phyloP scores from a whole-genome alignment of 352 stramenopile species.

The Thalassiosira hispida region DNA sequence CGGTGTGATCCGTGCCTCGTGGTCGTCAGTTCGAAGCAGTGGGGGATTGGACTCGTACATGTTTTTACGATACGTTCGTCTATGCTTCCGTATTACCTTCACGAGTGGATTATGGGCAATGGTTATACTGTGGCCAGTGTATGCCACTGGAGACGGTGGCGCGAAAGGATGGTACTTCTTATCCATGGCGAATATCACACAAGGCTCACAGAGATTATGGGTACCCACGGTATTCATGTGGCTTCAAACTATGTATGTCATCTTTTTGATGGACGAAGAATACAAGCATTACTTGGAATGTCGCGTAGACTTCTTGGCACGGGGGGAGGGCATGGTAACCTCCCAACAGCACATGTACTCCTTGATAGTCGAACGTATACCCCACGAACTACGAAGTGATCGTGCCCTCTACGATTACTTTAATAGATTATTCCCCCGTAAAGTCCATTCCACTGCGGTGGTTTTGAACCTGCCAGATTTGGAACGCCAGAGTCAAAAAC shows the following conservation, averaged over 20 bases:
- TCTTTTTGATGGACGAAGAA: conserved; percentile 68
- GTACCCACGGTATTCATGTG: conserved; percentile 81
- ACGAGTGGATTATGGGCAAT: conserved; percentile 77
- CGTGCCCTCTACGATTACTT: conserved; percentile 84
- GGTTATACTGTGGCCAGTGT: conserved; percentile 74
- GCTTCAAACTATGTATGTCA: conserved; percentile 74
- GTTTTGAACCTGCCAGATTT: conserved; percentile 83
- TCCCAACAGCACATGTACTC: conserved; percentile 79
- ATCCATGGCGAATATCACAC: conserved; percentile 75
- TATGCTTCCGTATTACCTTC: conserved; percentile 67
- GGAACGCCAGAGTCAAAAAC: conserved; percentile 62
- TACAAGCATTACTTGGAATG: conserved; percentile 69
- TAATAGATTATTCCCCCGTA: conserved; percentile 77
- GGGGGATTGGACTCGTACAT: conserved; percentile 84
- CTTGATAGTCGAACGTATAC: conserved; percentile 84
- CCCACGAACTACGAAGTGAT: conserved; percentile 78
- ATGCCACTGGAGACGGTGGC: conserved; percentile 47
- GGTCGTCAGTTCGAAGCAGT: conserved; percentile 64
- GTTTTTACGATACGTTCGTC: conserved; percentile 82
- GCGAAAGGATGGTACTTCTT: conserved; percentile 73
- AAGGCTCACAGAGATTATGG: conserved; percentile 67
- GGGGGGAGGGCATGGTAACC: conserved; percentile 47
- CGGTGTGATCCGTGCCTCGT: conserved; percentile 67
- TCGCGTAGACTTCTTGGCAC: conserved; percentile 67
- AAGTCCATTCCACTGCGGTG: conserved; percentile 80